Evolutionary conservation across 2,329 filamentous ascomycete genomes (phyloP).

Genomic region (Exophiala viscosa): DNA sequence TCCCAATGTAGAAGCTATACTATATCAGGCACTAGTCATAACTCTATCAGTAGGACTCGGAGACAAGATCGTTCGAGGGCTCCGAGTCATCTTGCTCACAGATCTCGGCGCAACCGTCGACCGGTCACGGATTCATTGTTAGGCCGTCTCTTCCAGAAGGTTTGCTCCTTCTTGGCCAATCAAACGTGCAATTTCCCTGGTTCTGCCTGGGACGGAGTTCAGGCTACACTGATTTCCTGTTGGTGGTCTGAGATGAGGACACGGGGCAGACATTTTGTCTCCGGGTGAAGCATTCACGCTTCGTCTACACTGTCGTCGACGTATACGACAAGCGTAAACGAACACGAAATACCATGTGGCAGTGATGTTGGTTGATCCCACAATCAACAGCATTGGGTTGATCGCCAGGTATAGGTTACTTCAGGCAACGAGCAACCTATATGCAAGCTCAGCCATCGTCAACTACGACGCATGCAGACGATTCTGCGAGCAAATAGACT

Average conservation of each 20-base stretch:
- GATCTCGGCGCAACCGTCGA: not conserved
- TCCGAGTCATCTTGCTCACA: not conserved
- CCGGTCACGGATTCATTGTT: not conserved
- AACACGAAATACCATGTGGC: too few relatives aligned
- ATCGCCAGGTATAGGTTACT: too few relatives aligned
- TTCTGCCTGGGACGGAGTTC: not conserved
- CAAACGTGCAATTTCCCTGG: not conserved
- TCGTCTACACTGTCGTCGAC: too few relatives aligned
- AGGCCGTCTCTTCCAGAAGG: not conserved
- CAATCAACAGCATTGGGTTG: too few relatives aligned
- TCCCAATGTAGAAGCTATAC: not conserved
- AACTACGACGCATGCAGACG: too few relatives aligned
- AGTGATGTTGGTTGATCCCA: too few relatives aligned
- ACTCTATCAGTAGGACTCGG: not conserved
- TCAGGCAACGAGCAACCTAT: too few relatives aligned
- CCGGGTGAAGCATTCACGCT: not conserved
- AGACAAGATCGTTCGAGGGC: not conserved
- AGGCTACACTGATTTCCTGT: not conserved
- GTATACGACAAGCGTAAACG: too few relatives aligned
- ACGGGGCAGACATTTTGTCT: not conserved
- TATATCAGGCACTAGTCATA: not conserved
- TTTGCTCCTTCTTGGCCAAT: not conserved
- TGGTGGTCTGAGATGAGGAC: not conserved
- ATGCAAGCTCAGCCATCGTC: too few relatives aligned
- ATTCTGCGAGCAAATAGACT: too few relatives aligned